phyloP scores from a whole-genome alignment of 345 rosid genomes.

The Capsella bursapastoris region DNA sequence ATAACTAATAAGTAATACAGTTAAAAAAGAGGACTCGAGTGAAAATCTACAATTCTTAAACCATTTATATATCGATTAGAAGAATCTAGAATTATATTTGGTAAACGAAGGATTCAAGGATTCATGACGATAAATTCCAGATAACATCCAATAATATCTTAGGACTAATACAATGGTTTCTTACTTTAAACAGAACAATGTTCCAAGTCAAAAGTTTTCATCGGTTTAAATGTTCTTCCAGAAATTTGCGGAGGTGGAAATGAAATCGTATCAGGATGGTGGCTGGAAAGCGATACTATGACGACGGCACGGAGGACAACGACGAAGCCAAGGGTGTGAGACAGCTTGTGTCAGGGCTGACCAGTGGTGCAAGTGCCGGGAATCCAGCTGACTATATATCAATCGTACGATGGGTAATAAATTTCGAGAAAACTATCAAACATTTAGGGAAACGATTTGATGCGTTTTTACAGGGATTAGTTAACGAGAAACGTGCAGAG shows the following conservation, averaged over 20 bases:
- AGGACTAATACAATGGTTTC: too few species aligned
- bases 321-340: conserved; percentile 10
- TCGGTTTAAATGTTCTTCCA: neutral
- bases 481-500: conserved; percentile 51
- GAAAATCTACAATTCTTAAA: too few species aligned
- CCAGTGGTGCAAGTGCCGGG: neutral
- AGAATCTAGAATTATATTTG: too few species aligned
- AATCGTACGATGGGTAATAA: conserved; percentile 15
- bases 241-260: conserved; percentile 25
- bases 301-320: conserved; percentile 5
- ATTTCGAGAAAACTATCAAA: neutral
- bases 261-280: conserved; percentile 28
- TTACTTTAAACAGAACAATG: neutral
- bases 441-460: conserved; percentile 8
- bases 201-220: neutral
- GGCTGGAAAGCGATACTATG: conserved; percentile 24
- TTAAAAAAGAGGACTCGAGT: too few species aligned
- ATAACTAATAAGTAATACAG: too few species aligned
- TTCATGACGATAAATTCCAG: too few species aligned
- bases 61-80: too few species aligned
- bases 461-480: conserved; percentile 39
- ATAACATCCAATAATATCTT: too few species aligned
- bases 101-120: too few species aligned
- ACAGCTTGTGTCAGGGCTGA: conserved; percentile 2
- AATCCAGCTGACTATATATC: conserved; percentile 25